Conservation (phyloP, 2,329 filamentous ascomycete genomes). For the Pseudogymnoascus destructans region DNA sequence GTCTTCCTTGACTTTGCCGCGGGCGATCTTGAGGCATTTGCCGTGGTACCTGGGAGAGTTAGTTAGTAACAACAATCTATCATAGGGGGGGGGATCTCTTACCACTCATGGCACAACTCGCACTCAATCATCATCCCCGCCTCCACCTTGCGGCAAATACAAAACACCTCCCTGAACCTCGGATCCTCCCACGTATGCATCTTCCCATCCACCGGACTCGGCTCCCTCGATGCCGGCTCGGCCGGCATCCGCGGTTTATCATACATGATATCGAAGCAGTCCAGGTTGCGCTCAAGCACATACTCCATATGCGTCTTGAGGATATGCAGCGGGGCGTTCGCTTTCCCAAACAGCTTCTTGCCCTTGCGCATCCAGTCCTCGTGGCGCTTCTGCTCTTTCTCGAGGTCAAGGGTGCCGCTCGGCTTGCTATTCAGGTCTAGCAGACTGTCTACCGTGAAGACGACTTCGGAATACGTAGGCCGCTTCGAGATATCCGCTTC, state of each 20-base stretch:
- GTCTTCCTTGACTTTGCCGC: constrained; percentile 95
- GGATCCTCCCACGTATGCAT: constrained; percentile 46
- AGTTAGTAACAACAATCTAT: constrained; percentile 17
- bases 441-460: constrained; percentile 74
- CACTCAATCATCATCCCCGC: constrained; percentile 99
- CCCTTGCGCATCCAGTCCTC: constrained; percentile 99
- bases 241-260: constrained; percentile 84
- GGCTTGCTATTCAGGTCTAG: constrained; percentile 89
- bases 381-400: constrained; percentile 85
- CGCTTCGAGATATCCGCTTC: constrained; percentile 63
- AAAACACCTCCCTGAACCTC: constrained; percentile 71
- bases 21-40: constrained; percentile 93
- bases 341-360: constrained; percentile 96
- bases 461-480: constrained; percentile 80
- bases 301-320: constrained; percentile 89
- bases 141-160: constrained; percentile 85
- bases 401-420: constrained; percentile 76
- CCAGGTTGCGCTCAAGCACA: constrained; percentile 75
- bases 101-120: constrained; percentile 96
- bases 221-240: constrained; percentile 80
- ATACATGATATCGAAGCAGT: constrained; percentile 75
- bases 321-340: constrained; percentile 92
- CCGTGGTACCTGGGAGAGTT: constrained; percentile 79
- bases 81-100: too few species aligned
- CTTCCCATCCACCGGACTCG: constrained; percentile 44